Evolutionary conservation across 768 basidiomycete species (phyloP).

Genomic region (Mrakia hoshinonis): DNA sequence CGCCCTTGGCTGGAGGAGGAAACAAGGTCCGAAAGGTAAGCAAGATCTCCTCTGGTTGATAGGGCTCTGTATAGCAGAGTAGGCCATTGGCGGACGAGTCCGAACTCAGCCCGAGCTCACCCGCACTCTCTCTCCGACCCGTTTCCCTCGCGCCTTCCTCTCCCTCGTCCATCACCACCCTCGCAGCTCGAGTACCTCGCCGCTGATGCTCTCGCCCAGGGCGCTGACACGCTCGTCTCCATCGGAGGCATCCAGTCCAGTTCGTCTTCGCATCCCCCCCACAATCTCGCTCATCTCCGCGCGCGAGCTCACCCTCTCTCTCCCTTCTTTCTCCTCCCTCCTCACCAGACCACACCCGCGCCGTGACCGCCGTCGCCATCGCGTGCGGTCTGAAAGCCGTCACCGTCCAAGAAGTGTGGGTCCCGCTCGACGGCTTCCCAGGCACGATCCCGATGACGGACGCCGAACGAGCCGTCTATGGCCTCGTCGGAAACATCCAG

Average conservation of each 20-base stretch:
- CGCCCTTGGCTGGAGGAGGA: slow-evolving; percentile 34
- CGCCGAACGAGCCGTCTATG: slow-evolving; percentile 19
- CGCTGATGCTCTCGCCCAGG: slow-evolving; percentile 33
- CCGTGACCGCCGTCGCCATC: slow-evolving; percentile 34
- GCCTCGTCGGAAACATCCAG: slow-evolving; percentile 20
- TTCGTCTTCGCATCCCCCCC: not conserved
- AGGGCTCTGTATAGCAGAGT: not conserved
- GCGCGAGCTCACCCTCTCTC: not conserved
- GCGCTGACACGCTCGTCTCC: slow-evolving; percentile 34
- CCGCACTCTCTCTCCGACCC: not conserved
- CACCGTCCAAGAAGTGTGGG: slow-evolving; percentile 35
- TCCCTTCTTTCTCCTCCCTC: not conserved
- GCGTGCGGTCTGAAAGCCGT: slow-evolving; percentile 34
- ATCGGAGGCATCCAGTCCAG: slow-evolving; percentile 34
- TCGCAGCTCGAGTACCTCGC: slow-evolving; percentile 35
- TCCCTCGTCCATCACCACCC: not conserved
- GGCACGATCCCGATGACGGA: slow-evolving; percentile 18
- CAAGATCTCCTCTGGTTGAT: not conserved
- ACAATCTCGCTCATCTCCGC: not conserved
- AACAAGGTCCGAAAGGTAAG: slow-evolving; percentile 33
- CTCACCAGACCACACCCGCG: slow-evolving; percentile 32
- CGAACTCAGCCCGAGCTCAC: no score
- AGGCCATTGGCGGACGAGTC: not conserved
- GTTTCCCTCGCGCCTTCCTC: not conserved
- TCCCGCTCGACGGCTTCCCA: slow-evolving; percentile 31